Base-by-base conservation (phyloP, 805 yeast genomes). In the Lachancea meyersii region DNA sequence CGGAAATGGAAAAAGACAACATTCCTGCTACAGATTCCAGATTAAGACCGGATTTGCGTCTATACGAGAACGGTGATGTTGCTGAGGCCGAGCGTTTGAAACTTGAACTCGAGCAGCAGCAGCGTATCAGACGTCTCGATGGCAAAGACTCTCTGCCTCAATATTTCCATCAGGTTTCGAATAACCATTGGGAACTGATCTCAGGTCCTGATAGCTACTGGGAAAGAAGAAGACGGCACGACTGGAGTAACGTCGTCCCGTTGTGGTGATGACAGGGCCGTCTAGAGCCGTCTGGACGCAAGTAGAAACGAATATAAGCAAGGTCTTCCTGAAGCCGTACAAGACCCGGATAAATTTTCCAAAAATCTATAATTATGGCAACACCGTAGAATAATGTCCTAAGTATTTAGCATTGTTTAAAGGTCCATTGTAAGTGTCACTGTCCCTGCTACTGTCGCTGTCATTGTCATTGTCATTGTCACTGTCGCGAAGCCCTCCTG, bases 21-120 rank as follows among this genome's bases (percentile, higher is more conserved):
- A 52, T 89, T 31, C 82, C 97, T 5, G 89, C 89, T 2, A 86
- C 93, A 0, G 98, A 93, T 60, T 84, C 96, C 6, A 76, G 98
- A 56, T 63, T 80, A 35, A 75, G 98, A 57, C 97, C 97, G 0
- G 98, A 93, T 60, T 77, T 87, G 56, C 68, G 75, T 34, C 63
- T 69, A 1, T 87, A 86, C 52, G 95, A 86, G 57, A 58, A 72
- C 14, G 93, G 88, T 2, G 68, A 78, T 18, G 65, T 81, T 9
- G 86, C 78, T 17, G 63, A 70, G 41, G 96, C 97, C 0, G 97
- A 91, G 58, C 53, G 48, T 1, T 49, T 77, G 48, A 93, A 93
- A 58, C 60, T 77, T 31, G 65, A 71, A 28, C 67, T 89, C 16
- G 98, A 93, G 58, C 86, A 82, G 54, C 69, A 67, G 22, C 98